Evolutionary conservation across 2,329 filamentous ascomycete species (phyloP), one percentile per base, ranked within the genome.

Genomic region (Penicillium fuscoglaucum): DNA sequence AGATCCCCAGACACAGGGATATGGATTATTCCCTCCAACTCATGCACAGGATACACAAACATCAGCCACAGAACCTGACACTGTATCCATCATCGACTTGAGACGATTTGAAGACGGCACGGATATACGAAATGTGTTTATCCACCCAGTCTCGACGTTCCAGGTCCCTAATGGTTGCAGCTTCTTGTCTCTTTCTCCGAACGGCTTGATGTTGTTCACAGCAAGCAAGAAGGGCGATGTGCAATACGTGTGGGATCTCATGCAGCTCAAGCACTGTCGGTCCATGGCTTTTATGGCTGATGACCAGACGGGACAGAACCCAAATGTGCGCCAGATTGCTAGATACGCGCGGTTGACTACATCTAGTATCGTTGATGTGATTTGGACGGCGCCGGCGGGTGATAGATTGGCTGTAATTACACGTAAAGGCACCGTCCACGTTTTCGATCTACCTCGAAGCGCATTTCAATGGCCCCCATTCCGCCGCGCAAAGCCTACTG

Each of bases 271-370:
- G 59, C 69, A 80, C 65, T 76, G 76, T 37, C 74, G 77, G 55
- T 66, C 72, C 39, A 72, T 68, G 56, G 66, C 67, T 43, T 74
- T 77, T 54, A 66, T 78, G 31, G 61, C 71, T 4, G 76, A 78
- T 21, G 71, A 78, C 43, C 65, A 68, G 17, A 56, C 65, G 19
- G 55, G 66, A 26, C 67, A 72, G 31, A 65, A 65, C 26, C 64
- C 72, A 8, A 76, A 73, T 61, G 90, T 97, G 33, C 88, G 92
- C 48, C 91, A 96, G 72, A 83, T 97, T 60, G 91, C 92, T 8
- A 87, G 93, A 60, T 97, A 96, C 70, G 90, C 91, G 21, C 87
- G 95, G 41, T 89, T 97, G 84, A 98, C 93, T 2, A 89, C 93
- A 49, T 91, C 95, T 3, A 90, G 90, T 54, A 91, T 98, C 55